Percentiles rank a stretch among this genome's conserved stretches.
phyloP scores from a whole-genome alignment of 768 basidiomycete genomes.

The Naganishia antarctica region DNA sequence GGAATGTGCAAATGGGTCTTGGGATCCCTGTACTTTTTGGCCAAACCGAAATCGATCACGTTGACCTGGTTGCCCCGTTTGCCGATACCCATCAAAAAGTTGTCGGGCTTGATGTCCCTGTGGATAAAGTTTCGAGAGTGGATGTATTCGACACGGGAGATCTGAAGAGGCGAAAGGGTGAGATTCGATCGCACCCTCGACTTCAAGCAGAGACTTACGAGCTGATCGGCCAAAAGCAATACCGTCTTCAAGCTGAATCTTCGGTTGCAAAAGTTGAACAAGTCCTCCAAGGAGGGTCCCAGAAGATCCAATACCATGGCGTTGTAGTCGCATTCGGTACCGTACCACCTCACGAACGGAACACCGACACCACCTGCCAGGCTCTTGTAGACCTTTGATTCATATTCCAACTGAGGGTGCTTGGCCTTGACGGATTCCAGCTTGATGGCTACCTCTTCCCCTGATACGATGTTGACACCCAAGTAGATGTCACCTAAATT shows the following conservation, averaged over 20 bases:
- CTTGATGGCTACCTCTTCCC: constrained; percentile 99
- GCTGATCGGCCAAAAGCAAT: constrained; percentile 85
- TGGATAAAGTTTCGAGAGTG: constrained; percentile 92
- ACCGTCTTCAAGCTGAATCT: constrained; percentile 94
- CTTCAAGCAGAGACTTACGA: constrained; percentile 57
- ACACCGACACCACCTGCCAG: constrained; percentile 84
- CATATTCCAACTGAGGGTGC: constrained; percentile 93
- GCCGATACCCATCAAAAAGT: constrained; percentile 98
- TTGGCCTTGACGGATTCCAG: constrained; percentile 99
- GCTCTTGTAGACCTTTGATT: constrained; percentile 85
- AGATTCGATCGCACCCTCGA: not conserved
- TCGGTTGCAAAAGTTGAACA: constrained; percentile 61
- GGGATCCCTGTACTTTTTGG: constrained; percentile 99
- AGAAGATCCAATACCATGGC: constrained; percentile 98
- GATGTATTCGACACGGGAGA: constrained; percentile 93
- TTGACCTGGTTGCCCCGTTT: constrained; percentile 99
- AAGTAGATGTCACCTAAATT: constrained; percentile 76
- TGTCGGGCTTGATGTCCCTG: constrained; percentile 96
- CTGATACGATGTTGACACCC: constrained; percentile 99
- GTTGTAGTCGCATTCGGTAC: constrained; percentile 96
- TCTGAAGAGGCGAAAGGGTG: constrained; percentile 53
- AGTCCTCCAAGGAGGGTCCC: constrained; percentile 52
- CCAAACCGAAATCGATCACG: constrained; percentile 66
- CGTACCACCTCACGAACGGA: constrained; percentile 88
- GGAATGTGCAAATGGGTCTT: constrained; percentile 99